Conservation (phyloP, 768 basidiomycete genomes). For the Rossbeevera mucosa region DNA sequence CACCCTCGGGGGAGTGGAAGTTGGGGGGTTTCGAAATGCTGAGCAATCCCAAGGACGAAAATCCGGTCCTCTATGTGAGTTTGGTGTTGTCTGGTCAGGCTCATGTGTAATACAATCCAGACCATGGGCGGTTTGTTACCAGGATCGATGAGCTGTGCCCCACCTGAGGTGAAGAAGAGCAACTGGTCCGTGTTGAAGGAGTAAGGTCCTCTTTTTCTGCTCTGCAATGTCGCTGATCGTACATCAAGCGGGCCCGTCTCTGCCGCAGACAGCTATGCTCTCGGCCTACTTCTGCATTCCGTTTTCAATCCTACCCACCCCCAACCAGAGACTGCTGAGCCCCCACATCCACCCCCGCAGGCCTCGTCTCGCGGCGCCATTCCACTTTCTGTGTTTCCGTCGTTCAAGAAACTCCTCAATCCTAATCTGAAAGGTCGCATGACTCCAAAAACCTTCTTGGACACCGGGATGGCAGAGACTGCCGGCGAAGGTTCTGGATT, state of each 20-base stretch:
- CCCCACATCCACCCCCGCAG: constrained; percentile 75
- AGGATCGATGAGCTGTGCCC: constrained; percentile 54
- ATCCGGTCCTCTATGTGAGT: constrained; percentile 76
- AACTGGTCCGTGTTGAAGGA: constrained; percentile 84
- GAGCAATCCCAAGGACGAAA: constrained; percentile 76
- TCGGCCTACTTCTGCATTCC: constrained; percentile 80
- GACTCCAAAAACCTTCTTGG: constrained; percentile 71
- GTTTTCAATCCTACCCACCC: constrained; percentile 86
- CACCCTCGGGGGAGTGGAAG: constrained; percentile 94
- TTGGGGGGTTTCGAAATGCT: constrained; percentile 91
- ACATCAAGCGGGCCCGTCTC: constrained; percentile 45
- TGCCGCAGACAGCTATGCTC: constrained; percentile 79
- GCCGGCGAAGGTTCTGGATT: constrained; percentile 61
- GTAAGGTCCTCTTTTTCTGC: constrained; percentile 39
- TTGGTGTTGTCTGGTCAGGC: not conserved
- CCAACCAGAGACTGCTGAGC: constrained; percentile 59
- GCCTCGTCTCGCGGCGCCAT: constrained; percentile 74
- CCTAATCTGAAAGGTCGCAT: constrained; percentile 81
- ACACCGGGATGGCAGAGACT: constrained; percentile 70
- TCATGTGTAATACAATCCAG: constrained; percentile 36
- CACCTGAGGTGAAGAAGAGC: constrained; percentile 84
- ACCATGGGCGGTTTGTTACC: constrained; percentile 62
- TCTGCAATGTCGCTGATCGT: not conserved
- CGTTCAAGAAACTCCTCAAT: constrained; percentile 85
- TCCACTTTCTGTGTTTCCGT: constrained; percentile 67